Base-by-base conservation (phyloP, 129 eudicot species). In the Kitagawia praeruptora region DNA sequence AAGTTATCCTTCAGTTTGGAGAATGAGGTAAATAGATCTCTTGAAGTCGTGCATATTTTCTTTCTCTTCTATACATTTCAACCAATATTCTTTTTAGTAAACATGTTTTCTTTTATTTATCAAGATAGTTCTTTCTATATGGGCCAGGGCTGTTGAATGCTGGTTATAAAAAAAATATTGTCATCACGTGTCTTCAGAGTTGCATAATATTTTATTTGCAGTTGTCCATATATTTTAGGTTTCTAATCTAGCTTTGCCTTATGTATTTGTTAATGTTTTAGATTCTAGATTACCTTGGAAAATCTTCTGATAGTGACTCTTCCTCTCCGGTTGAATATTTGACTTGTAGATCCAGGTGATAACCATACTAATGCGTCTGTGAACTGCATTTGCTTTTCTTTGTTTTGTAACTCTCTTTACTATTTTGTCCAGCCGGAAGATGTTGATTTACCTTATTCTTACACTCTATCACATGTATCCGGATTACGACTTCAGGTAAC, bases 401-500 rank as follows among this genome's bases (percentile, higher is more conserved):
- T 23, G 81, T 87, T 47, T 27, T 69, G 78, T 78, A 41, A 83
- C 63, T 39, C 61, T 47, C 64, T 79, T 79, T 77, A 15, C 51
- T 82, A 63, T 58, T 79, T 34, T 74, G 79, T 86, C 77, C 96
- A 94, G 98, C 91, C 97, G 98, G 63, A 91, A 88, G 92, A 94
- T 88, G 84, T 81, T 91, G 93, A 88, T 90, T 77, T 94, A 91
- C 86, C 89, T 94, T 81, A 87, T 94, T 81, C 96, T 94, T 39
- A 89, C 96, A 15, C 89, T 94, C 81, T 82, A 81, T 82, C 97
- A 94, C 89, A 91, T 94, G 92, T 94, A 91, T 86, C 98, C 98
- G 2, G 98, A 94, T 83, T 90, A 88, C 74, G 97, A 89, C 87
- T 93, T 93, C 98, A 93, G 98, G 98, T 93, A 89, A 63, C 83